Evolutionary conservation across 1,284 basidiomycete species (phyloP).

Genomic region (Ceratobasidium sp.): DNA sequence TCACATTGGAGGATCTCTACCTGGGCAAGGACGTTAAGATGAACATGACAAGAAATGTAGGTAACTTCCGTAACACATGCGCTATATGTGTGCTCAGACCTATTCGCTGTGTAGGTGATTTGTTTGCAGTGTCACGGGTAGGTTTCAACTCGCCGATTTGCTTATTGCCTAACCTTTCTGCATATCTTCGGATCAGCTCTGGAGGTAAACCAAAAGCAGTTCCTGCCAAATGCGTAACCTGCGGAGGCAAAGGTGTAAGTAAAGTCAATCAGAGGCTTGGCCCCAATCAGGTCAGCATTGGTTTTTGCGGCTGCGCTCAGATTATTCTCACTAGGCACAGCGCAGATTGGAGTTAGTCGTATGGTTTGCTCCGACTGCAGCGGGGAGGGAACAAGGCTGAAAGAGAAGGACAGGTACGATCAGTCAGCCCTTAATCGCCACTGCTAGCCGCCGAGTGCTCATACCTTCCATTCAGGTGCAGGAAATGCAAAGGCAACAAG

Average conservation of each 20-base stretch:
- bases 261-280: conserved; percentile 65
- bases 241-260: conserved; percentile 86
- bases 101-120: conserved; percentile 1
- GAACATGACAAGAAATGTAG: conserved; percentile 87
- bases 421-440: neutral
- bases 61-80: conserved; percentile 74
- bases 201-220: conserved; percentile 85
- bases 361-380: conserved; percentile 81
- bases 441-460: neutral
- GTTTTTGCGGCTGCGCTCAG: conserved; percentile 34
- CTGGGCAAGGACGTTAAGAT: conserved; percentile 91
- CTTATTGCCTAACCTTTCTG: neutral
- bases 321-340: conserved; percentile 51
- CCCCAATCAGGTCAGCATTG: conserved; percentile 18
- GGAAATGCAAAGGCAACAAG: conserved; percentile 93
- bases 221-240: conserved; percentile 83
- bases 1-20: conserved; percentile 93
- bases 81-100: neutral
- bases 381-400: conserved; percentile 82
- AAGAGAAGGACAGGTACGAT: conserved; percentile 87
- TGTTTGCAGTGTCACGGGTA: conserved; percentile 38
- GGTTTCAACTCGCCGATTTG: too few relatives aligned
- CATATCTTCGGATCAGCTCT: conserved; percentile 65
- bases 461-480: conserved; percentile 75
- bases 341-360: conserved; percentile 62